phyloP scores from a whole-genome alignment of 306 rosid species.

The Prunus davidiana region DNA sequence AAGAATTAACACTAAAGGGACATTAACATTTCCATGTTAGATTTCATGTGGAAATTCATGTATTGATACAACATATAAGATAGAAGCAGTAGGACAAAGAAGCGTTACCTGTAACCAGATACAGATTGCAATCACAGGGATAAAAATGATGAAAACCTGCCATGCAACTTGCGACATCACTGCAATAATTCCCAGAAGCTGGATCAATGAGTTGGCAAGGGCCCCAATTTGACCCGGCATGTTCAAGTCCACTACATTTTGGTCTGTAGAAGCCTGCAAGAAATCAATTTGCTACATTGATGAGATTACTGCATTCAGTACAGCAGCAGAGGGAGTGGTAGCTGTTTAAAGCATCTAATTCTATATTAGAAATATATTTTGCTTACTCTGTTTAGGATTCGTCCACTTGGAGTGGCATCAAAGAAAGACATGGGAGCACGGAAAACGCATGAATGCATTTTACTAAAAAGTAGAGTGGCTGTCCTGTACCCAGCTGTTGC shows the following conservation, averaged over 20 bases:
- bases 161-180: slow-evolving; percentile 84
- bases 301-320: background rate
- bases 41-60: background rate
- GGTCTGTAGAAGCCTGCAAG: slow-evolving; percentile 76
- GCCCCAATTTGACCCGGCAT: slow-evolving; percentile 42
- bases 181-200: slow-evolving; percentile 67
- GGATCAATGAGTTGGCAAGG: slow-evolving; percentile 51
- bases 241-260: slow-evolving; percentile 57
- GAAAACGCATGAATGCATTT: slow-evolving; percentile 76
- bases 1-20: background rate
- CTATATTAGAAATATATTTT: background rate
- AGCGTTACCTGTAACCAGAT: slow-evolving; percentile 72
- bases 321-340: background rate
- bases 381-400: slow-evolving; percentile 77
- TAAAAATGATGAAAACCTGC: slow-evolving; percentile 73
- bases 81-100: slow-evolving; percentile 5
- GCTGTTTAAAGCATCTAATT: background rate
- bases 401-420: slow-evolving; percentile 84
- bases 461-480: slow-evolving; percentile 67
- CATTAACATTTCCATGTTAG: background rate
- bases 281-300: background rate
- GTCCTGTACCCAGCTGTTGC: slow-evolving; percentile 63
- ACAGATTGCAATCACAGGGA: slow-evolving; percentile 59
- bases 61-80: no score
- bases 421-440: slow-evolving; percentile 90